phyloP scores from a whole-genome alignment of 805 yeast genomes.

The Wickerhamomyces silvicola region DNA sequence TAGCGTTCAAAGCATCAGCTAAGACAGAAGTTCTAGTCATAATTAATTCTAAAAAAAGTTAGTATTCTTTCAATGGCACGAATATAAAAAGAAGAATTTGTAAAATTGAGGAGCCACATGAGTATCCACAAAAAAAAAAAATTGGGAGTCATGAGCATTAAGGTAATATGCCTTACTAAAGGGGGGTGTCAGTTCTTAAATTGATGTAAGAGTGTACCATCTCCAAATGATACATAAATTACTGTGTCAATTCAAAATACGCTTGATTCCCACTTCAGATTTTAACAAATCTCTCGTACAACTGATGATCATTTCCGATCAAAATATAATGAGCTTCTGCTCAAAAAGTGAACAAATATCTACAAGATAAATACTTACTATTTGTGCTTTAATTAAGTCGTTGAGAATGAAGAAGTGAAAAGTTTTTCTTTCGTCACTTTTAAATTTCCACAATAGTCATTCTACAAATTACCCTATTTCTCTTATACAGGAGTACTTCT shows the following conservation, averaged over 20 bases:
- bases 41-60: conserved; percentile 20
- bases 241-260: conserved; percentile 12
- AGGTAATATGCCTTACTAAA: conserved; percentile 10
- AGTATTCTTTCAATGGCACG: conserved; percentile 4
- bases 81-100: conserved; percentile 1
- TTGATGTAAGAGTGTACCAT: conserved; percentile 13
- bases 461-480: no score
- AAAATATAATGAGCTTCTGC: neutral
- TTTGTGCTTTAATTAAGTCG: neutral
- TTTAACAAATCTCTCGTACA: no score
- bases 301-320: no score
- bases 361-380: neutral
- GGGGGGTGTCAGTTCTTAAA: conserved; percentile 24
- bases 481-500: no score
- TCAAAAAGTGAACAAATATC: neutral
- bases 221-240: conserved; percentile 14
- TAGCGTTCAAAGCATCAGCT: conserved; percentile 92
- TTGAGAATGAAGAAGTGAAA: neutral
- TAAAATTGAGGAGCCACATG: conserved; percentile 33
- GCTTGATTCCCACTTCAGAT: conserved; percentile 29
- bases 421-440: neutral
- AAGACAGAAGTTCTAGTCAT: conserved; percentile 95
- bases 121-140: conserved; percentile 33
- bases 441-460: no score
- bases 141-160: conserved; percentile 39